Percentiles rank a stretch among this genome's conserved stretches.
These are phyloP conservation scores for Sclerotiophoma versabilis DNA, from an alignment of 2,329 filamentous ascomycete species.

Conservation along the genomic window DNA sequence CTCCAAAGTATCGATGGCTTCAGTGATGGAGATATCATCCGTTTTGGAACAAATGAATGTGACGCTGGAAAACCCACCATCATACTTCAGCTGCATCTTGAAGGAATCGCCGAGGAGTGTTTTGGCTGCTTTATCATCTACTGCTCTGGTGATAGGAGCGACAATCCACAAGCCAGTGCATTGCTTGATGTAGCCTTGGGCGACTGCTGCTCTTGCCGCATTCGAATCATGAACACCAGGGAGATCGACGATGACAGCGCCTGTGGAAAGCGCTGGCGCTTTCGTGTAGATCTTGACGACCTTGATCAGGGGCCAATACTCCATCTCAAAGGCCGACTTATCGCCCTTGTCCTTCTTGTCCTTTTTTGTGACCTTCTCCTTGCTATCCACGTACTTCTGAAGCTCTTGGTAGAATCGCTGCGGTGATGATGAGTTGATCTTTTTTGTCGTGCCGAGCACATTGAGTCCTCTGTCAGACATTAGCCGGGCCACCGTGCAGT, in stretches of 20 bases:
- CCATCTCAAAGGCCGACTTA: slow-evolving; percentile 29
- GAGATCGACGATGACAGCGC: slow-evolving; percentile 64
- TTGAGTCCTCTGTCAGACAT: slow-evolving; percentile 51
- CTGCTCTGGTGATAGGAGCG: slow-evolving; percentile 66
- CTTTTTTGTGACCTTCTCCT: slow-evolving; percentile 55
- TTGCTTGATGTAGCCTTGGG: slow-evolving; percentile 65
- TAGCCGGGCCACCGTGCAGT: slow-evolving; percentile 51
- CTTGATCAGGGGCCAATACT: slow-evolving; percentile 62
- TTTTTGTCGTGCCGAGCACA: slow-evolving; percentile 57
- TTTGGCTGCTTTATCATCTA: slow-evolving; percentile 67
- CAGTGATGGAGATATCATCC: slow-evolving; percentile 63
- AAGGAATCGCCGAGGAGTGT: slow-evolving; percentile 64
- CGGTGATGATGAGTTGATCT: slow-evolving; percentile 49
- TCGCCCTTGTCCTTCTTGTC: slow-evolving; percentile 35
- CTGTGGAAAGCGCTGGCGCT: slow-evolving; percentile 59
- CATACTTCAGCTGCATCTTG: slow-evolving; percentile 66
- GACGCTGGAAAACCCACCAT: slow-evolving; percentile 61
- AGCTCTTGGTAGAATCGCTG: slow-evolving; percentile 56
- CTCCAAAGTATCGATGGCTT: slow-evolving; percentile 52
- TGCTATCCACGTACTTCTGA: slow-evolving; percentile 63
- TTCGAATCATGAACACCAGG: slow-evolving; percentile 68
- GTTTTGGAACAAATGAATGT: slow-evolving; percentile 71
- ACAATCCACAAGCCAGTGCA: slow-evolving; percentile 68
- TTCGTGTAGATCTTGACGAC: slow-evolving; percentile 62
- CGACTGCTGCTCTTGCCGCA: slow-evolving; percentile 64